Base-by-base conservation (phyloP, 2,329 filamentous ascomycete genomes). In the Paraconiothyrium sp. region DNA sequence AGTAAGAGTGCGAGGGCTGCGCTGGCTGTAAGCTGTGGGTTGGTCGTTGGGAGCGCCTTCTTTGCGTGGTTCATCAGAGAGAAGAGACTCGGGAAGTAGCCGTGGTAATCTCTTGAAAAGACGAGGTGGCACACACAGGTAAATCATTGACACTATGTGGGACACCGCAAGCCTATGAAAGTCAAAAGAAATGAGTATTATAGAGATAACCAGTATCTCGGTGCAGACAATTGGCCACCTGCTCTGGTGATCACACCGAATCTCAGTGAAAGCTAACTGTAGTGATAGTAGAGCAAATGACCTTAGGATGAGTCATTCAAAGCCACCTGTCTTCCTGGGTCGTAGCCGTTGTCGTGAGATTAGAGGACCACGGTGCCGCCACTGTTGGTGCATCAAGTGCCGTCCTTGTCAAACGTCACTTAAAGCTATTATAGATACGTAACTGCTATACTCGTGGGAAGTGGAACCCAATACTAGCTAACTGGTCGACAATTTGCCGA, bases 261-360 rank as follows among this genome's bases (percentile, higher is more conserved):
- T 43, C 72, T 74, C 69, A 20, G 20, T 20, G 83, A 32, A 58
- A 60, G 22, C 62, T 44, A 5, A 44, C 41, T n/a, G 20, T 44
- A 44, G n/a, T 44, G 14, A n/a, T 44, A 44, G 41, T 44, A 63
- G 1, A 63, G 35, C 0, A 61, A 55, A 4, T 82, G 79, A 3
- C 85, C 85, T 9, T 74, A 49, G 8, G 56, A 62, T 1, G 76
- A 69, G 63, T 87, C 85, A 0, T 77, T 74, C 59, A 85, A 82
- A 1, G 87, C 81, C 27, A 83, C 85, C 75, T 90, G 86, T 54
- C 87, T 87, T 61, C 88, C 88, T 13, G 88, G 88, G 30, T 84
- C 88, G 67, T 89, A 90, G 1, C 89, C 80, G 16, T 77, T 84
- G 6, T 76, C 84, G 64, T 90, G 86, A 32, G 82, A 85, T 60